These are phyloP conservation scores for Tarenaya hassleriana DNA, from an alignment of 345 rosid genomes.

Conservation along the genomic window DNA sequence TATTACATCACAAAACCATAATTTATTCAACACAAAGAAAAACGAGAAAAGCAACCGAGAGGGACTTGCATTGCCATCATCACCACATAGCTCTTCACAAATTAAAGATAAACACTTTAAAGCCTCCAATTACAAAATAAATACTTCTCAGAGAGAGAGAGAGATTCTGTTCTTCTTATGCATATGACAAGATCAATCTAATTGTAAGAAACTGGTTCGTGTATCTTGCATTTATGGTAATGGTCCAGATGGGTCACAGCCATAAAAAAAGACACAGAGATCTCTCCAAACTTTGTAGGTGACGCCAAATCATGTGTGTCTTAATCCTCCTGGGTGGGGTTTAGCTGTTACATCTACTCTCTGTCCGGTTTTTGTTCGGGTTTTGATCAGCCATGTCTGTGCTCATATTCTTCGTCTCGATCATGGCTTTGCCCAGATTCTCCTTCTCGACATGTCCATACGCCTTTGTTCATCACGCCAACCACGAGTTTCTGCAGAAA, in stretches of 20 bases:
- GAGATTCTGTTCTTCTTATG: too few relatives aligned
- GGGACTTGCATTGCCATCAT: too few relatives aligned
- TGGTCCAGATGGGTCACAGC: conserved; percentile 29
- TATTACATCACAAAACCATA: too few relatives aligned
- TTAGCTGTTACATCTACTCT: conserved; percentile 18
- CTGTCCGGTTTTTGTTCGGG: conserved; percentile 6
- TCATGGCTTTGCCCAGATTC: conserved; percentile 20
- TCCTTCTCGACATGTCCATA: conserved; percentile 32
- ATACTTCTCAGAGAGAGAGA: too few relatives aligned
- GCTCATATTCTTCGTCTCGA: conserved; percentile 27
- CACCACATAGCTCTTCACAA: too few relatives aligned
- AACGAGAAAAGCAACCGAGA: too few relatives aligned
- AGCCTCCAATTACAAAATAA: too few relatives aligned
- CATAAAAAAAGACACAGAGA: conserved; percentile 2
- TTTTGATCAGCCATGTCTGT: conserved; percentile 21
- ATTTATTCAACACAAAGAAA: too few relatives aligned
- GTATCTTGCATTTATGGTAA: too few relatives aligned
- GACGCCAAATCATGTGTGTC: conserved; percentile 22
- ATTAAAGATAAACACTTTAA: too few relatives aligned
- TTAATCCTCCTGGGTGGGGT: conserved; percentile 26
- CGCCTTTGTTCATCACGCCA: conserved; percentile 24
- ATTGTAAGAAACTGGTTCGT: too few relatives aligned
- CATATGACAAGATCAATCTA: too few relatives aligned
- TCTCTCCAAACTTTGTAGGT: conserved; percentile 13
- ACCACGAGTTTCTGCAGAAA: conserved; percentile 43